phyloP scores from a whole-genome alignment of 1,284 basidiomycete genomes.

The Leccinum griseonigrum region DNA sequence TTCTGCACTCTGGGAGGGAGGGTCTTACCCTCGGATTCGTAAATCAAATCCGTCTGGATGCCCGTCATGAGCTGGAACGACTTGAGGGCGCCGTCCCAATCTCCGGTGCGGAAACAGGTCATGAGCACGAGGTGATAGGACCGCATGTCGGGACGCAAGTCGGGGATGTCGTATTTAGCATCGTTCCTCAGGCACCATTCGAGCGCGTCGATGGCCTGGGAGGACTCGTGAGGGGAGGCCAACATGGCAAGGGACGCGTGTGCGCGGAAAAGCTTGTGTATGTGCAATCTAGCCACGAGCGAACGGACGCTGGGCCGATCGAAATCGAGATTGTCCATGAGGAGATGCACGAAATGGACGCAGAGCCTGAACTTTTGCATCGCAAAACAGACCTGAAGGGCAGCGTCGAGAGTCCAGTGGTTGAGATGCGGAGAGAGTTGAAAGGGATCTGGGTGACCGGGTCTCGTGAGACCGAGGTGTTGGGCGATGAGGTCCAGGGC shows the following conservation, averaged over 20 bases:
- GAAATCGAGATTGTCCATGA: conserved; percentile 40
- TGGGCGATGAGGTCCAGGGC: conserved; percentile 61
- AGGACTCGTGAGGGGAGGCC: conserved; percentile 31
- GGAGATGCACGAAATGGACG: conserved; percentile 55
- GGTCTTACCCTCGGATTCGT: conserved; percentile 38
- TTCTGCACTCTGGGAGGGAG: conserved; percentile 38
- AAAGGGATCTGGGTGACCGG: conserved; percentile 40
- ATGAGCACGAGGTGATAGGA: conserved; percentile 57
- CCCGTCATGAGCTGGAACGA: conserved; percentile 69
- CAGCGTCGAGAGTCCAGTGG: conserved; percentile 46
- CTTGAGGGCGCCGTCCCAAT: conserved; percentile 57
- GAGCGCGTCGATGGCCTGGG: conserved; percentile 50
- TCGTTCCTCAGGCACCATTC: conserved; percentile 63
- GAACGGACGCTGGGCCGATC: conserved; percentile 36
- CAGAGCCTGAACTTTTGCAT: conserved; percentile 46
- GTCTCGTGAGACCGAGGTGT: conserved; percentile 57
- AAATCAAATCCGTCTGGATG: conserved; percentile 50
- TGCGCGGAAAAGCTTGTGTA: conserved; percentile 57
- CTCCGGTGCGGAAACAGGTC: conserved; percentile 55
- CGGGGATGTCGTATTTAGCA: conserved; percentile 36
- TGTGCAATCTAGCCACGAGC: conserved; percentile 50
- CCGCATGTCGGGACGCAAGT: conserved; percentile 46
- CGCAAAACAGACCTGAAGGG: conserved; percentile 54
- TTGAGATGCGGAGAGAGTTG: conserved; percentile 41
- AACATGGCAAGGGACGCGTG: conserved; percentile 42